Percentiles rank a stretch among this genome's conserved stretches.
Evolutionary conservation across 2,329 filamentous ascomycete species (phyloP).

Genomic region (Clathrospora elynae): DNA sequence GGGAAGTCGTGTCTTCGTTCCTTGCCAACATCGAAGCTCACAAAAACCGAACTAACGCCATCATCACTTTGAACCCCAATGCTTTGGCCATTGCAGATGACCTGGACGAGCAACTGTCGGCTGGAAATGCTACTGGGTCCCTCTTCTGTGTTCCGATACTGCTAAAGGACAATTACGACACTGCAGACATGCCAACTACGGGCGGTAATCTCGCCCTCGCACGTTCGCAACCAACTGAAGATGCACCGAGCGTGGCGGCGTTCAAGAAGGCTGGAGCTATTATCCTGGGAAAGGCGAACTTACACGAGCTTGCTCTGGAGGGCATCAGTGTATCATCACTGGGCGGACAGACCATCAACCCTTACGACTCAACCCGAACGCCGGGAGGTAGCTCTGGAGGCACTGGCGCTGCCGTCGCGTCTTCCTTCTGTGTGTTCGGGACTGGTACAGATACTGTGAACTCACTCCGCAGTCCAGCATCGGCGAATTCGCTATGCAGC

Average conservation of each 20-base stretch:
- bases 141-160: conserved; percentile 67
- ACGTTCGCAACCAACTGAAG: conserved; percentile 53
- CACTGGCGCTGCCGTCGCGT: conserved; percentile 64
- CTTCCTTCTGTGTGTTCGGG: conserved; percentile 63
- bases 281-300: conserved; percentile 62
- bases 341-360: conserved; percentile 68
- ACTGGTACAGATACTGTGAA: conserved; percentile 68
- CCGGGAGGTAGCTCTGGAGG: conserved; percentile 69
- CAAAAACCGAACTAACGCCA: conserved; percentile 63
- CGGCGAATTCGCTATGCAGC: conserved; percentile 64
- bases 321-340: conserved; percentile 66
- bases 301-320: conserved; percentile 69
- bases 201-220: conserved; percentile 59
- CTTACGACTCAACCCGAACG: conserved; percentile 68
- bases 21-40: conserved; percentile 62
- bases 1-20: conserved; percentile 60
- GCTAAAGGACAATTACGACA: conserved; percentile 69
- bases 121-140: conserved; percentile 56
- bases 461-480: conserved; percentile 63
- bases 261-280: conserved; percentile 59
- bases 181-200: conserved; percentile 61
- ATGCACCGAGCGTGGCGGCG: conserved; percentile 58
- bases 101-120: conserved; percentile 54
- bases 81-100: conserved; percentile 56
- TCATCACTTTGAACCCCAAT: conserved; percentile 59